Percentiles rank a stretch among this genome's conserved stretches.
These are phyloP conservation scores for Dalechampia spathulata DNA, from an alignment of 441 rosid species.

Conservation along the genomic window DNA sequence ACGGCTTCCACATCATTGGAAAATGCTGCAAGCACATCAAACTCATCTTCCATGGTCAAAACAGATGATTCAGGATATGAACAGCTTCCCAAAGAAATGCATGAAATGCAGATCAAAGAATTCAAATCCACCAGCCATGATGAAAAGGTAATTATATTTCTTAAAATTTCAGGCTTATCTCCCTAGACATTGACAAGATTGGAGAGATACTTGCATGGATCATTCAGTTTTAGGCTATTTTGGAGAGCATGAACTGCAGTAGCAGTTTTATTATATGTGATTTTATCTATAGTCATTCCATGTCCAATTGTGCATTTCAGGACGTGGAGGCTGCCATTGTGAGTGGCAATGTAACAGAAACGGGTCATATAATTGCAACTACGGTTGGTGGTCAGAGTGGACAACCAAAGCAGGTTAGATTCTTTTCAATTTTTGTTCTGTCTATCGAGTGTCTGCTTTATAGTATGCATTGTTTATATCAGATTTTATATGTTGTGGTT, in stretches of 20 bases:
- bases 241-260: too few species aligned
- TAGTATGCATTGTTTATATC: too few species aligned
- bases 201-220: background rate
- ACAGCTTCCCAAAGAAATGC: slow-evolving; percentile 58
- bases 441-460: too few species aligned
- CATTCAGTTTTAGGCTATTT: background rate
- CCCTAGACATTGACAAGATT: background rate
- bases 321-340: slow-evolving; percentile 59
- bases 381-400: slow-evolving; percentile 78
- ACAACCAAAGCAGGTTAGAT: slow-evolving; percentile 86
- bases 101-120: slow-evolving; percentile 57
- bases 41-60: slow-evolving; percentile 24
- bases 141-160: slow-evolving; percentile 43
- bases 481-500: background rate
- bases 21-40: slow-evolving; percentile 46
- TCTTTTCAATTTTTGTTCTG: slow-evolving; percentile 3
- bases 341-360: slow-evolving; percentile 69
- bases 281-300: background rate
- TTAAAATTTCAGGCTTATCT: background rate
- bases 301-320: slow-evolving; percentile 28
- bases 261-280: too few species aligned
- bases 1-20: slow-evolving; percentile 47
- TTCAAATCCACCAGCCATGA: slow-evolving; percentile 39
- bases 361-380: slow-evolving; percentile 79
- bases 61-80: slow-evolving; percentile 37